Base-by-base conservation (phyloP, 2,329 filamentous ascomycete genomes). In the Pochonia chlamydosporia region DNA sequence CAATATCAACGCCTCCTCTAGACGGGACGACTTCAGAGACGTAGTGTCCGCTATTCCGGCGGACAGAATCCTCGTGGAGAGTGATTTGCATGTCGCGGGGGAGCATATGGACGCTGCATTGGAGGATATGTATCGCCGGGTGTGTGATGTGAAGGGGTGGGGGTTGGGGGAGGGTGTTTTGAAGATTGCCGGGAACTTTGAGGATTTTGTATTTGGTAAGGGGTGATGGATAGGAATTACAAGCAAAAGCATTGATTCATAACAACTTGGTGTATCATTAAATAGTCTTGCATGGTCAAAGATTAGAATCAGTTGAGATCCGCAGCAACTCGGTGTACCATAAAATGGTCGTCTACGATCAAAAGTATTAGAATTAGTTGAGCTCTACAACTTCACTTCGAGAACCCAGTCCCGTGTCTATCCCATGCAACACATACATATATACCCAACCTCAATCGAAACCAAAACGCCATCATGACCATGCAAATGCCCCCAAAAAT, bases 31-130 rank as follows among this genome's bases (percentile, higher is more conserved):
- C 56, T 79, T 83, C 47, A 79, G 79, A 4, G 75, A 79, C 21
- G 82, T 90, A 18, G 76, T 97, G 41, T 79, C 76, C 50, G 76
- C 78, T 3, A 74, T 95, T 3, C 92, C 93, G 0, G 85, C 89
- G 54, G 79, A 92, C 55, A 77, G 83, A 45, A 71, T 99, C 11
- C 74, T 99, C 18, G 76, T 95, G 3, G 93, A 99, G 67, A 97
- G 90, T 62, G 93, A 99, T 65, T 63, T 96, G 49, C 89, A 97
- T 64, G 78, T 71, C 18, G 93, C 92, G 0, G 93, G 93, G 0
- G 73, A 82, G 1, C 70, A 76, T 43, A 95, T 97, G 87, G 93
- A 97, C 61, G 66, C 70, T 3, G 70, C 81, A 49, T 68, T 99
- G 11, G 87, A 92, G 61, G 78, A 87, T 40, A 85, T 91, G 52